Evolutionary conservation across 1,284 basidiomycete species (phyloP), one percentile per base, ranked within the genome.

Genomic region (Malassezia yamatoensis): DNA sequence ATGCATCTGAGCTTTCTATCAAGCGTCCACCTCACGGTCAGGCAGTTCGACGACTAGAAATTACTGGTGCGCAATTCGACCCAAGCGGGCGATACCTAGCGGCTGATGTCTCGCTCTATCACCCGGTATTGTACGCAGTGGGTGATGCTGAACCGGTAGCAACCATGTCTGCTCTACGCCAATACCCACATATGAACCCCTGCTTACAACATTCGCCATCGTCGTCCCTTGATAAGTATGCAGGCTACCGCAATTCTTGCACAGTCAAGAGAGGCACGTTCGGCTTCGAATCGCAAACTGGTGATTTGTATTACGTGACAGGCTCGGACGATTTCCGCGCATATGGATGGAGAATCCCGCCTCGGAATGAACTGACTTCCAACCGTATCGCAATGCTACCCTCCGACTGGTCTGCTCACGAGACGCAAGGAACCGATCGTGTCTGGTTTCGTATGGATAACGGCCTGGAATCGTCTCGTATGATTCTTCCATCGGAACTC

Each of bases 191-290:
- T 15, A 24, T 47, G 16, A 51, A 49, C n/a, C 52, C 53, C 0
- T 50, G 49, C 24, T 12, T 32, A 35, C 13, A 16, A 11, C n/a
- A 46, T 3, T 5, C 36, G 9, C 11, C 32, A 10, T 21, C 32
- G 5, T 12, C 24, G 20, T 15, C 40, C 10, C 21, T 16, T n/a
- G 48, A 53, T 15, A 40, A 33, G 15, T 40, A 36, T n/a, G 16
- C 48, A 7, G 80, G 80, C 3, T 88, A 87, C 68, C 77, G 78
- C 0, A 87, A 88, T 68, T 79, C 80, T 1, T 85, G 83, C 58
- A 88, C 86, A 0, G 86, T 85, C 77, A 88, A 87, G 78, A 87
- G 85, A 83, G 86, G 85, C 11, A 81, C 82, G 3, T 87, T 88
- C 59, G 84, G 86, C 36, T 49, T 58, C 21, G 55, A 58, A 46